These are phyloP conservation scores for Lactarius vividus DNA, from an alignment of 768 basidiomycete species.

Conservation along the genomic window DNA sequence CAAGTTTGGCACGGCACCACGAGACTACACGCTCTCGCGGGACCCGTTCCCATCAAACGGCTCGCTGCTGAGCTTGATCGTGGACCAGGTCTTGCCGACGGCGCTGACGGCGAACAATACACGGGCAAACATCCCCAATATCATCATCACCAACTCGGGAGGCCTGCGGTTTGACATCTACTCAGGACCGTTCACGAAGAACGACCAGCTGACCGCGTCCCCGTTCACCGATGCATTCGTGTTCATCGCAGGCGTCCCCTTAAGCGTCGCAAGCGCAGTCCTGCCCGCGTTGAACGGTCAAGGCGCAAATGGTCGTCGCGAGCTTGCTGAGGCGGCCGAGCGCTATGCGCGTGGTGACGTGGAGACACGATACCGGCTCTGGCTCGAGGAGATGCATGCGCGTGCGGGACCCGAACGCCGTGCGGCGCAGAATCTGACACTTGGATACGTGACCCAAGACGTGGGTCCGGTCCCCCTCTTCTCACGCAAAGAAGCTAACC, in stretches of 20 bases:
- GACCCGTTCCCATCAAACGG: too few species aligned
- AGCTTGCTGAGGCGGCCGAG: constrained; percentile 33
- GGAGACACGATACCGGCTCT: constrained; percentile 47
- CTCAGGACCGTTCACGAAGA: constrained; percentile 69
- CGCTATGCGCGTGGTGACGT: constrained; percentile 51
- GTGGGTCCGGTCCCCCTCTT: constrained; percentile 43
- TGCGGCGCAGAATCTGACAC: constrained; percentile 50
- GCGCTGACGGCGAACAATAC: constrained; percentile 63
- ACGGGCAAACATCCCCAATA: constrained; percentile 54
- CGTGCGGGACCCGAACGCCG: constrained; percentile 39
- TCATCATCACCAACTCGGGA: constrained; percentile 65
- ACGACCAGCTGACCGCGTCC: constrained; percentile 74
- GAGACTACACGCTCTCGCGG: too few species aligned
- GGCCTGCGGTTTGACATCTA: constrained; percentile 66
- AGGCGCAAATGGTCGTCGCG: constrained; percentile 39
- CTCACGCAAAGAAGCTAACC: not conserved
- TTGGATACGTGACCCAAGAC: constrained; percentile 75
- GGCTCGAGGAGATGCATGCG: constrained; percentile 58
- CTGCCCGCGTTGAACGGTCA: constrained; percentile 51
- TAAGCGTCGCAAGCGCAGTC: constrained; percentile 50
- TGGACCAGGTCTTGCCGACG: constrained; percentile 40
- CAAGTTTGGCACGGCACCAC: constrained; percentile 70
- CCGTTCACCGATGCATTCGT: constrained; percentile 67
- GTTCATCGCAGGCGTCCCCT: constrained; percentile 55
- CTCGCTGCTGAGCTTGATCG: constrained; percentile 59